Percentiles rank a stretch among this genome's conserved stretches.
phyloP scores from a whole-genome alignment of 805 yeast species.

The Candida palmyrensis region DNA sequence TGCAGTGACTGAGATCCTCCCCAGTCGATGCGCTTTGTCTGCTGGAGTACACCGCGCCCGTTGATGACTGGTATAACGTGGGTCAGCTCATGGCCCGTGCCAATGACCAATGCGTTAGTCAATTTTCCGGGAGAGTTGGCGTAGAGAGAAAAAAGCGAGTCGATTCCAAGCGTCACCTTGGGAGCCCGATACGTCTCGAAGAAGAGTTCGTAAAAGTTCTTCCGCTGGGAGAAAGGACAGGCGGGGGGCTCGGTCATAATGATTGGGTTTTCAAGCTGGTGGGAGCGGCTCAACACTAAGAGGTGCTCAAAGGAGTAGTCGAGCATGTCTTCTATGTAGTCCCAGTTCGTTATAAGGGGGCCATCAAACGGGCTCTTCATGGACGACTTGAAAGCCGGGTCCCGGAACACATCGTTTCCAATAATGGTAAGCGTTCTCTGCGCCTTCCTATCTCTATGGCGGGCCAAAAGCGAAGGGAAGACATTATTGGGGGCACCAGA shows the following conservation, averaged over 20 bases:
- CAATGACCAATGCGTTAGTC: constrained; percentile 66
- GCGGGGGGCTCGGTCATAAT: constrained; percentile 77
- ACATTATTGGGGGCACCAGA: constrained; percentile 46
- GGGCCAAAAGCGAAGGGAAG: constrained; percentile 66
- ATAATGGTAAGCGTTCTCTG: constrained; percentile 59
- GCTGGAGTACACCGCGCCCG: constrained; percentile 61
- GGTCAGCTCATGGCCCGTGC: constrained; percentile 79
- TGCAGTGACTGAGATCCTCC: constrained; percentile 77
- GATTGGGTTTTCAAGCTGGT: constrained; percentile 69
- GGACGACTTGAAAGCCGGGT: constrained; percentile 61
- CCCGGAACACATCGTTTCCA: constrained; percentile 79
- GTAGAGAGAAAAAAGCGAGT: constrained; percentile 72
- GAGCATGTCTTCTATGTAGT: constrained; percentile 70
- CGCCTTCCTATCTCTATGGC: constrained; percentile 74
- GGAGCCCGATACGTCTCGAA: constrained; percentile 83
- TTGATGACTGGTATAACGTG: constrained; percentile 74
- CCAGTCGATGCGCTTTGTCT: constrained; percentile 81
- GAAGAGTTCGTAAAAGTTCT: constrained; percentile 70
- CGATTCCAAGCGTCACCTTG: constrained; percentile 74
- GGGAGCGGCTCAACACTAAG: constrained; percentile 48
- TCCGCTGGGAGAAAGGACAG: constrained; percentile 64
- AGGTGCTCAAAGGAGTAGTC: constrained; percentile 82
- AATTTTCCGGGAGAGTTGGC: constrained; percentile 43
- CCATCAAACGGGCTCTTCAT: constrained; percentile 85
- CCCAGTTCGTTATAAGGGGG: constrained; percentile 87